Base-by-base conservation (phyloP, 257 asterid genomes). In the Solanum stenotomum region DNA sequence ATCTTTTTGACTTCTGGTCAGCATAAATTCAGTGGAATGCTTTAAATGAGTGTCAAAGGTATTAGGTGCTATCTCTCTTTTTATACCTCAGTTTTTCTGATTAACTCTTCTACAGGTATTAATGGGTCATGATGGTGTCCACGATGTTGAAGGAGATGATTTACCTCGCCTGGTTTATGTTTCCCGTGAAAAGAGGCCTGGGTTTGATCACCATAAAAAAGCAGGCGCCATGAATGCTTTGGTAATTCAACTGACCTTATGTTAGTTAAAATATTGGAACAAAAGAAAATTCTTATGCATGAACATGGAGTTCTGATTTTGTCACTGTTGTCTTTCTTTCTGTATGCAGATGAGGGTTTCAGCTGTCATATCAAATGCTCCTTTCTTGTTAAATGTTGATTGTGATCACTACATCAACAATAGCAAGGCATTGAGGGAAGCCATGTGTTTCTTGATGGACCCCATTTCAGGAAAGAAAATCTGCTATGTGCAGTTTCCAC, bases 371-470 rank as follows among this genome's bases (percentile, higher is more conserved):
- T 95, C 99, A 37, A 96, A 96, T 84, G 99, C 99, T 86, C 98
- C 99, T 81, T 96, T 89, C 92, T 90, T 95, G 83, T 94, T 96
- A 34, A 96, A 96, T 63, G 98, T 96, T 31, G 98, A 96, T 89
- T 96, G 99, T 70, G 98, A 96, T 90, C 98, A 96, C 91, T 96
- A 96, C 93, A 94, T 96, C 88, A 96, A 96, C 91, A 96, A 96
- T 89, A 92, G 98, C 94, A 96, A 95, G 92, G 99, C 98, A 18
- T 87, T 96, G 89, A 92, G 98, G 90, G 99, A 96, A 91, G 94
- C 99, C 34, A 96, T 96, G 99, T 96, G 99, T 89, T 94, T 96
- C 94, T 89, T 96, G 98, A 96, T 96, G 99, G 99, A 96, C 84
- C 99, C 99, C 86, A 95, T 91, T 34, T 93, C 94, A 5, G 99